Evolutionary conservation across 2,329 filamentous ascomycete genomes (phyloP).

Genomic region (Phialophora tarda): DNA sequence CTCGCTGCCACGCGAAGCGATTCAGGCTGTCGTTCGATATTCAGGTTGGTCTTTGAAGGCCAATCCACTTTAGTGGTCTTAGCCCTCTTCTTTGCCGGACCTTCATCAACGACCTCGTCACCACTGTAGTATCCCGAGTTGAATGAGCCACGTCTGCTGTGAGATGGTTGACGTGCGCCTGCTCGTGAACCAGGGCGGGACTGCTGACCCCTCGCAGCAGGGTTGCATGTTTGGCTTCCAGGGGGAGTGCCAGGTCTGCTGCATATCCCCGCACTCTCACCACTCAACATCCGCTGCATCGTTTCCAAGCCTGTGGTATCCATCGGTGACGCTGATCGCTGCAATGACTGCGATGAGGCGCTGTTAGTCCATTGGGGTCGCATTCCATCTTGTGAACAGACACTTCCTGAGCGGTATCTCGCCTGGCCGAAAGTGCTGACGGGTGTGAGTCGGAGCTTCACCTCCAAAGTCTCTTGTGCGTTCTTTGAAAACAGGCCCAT

Average conservation of each 20-base stretch:
- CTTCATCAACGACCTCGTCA: slow-evolving; percentile 65
- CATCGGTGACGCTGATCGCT: slow-evolving; percentile 45
- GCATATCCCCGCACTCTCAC: slow-evolving; percentile 41
- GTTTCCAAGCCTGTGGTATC: slow-evolving; percentile 52
- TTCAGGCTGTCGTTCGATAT: slow-evolving; percentile 73
- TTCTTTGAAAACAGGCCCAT: slow-evolving; percentile 83
- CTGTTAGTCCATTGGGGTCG: slow-evolving; percentile 33
- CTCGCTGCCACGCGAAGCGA: slow-evolving; percentile 89
- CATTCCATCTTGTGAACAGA: slow-evolving; percentile 37
- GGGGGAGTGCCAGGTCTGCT: slow-evolving; percentile 38
- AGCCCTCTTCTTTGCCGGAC: slow-evolving; percentile 74
- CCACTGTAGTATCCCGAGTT: slow-evolving; percentile 71
- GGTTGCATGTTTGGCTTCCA: slow-evolving; percentile 24
- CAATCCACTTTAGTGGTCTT: slow-evolving; percentile 76
- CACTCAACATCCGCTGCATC: slow-evolving; percentile 53
- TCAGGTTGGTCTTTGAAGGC: slow-evolving; percentile 69
- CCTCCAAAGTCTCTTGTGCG: slow-evolving; percentile 83
- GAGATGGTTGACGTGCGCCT: slow-evolving; percentile 44
- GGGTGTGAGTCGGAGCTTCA: slow-evolving; percentile 83
- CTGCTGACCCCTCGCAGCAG: slow-evolving; percentile 23
- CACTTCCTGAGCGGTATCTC: slow-evolving; percentile 38
- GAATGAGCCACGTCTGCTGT: slow-evolving; percentile 48
- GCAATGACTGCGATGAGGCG: slow-evolving; percentile 37
- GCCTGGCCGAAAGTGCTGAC: slow-evolving; percentile 57
- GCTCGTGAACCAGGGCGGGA: slow-evolving; percentile 37